phyloP scores from a whole-genome alignment of 2,329 filamentous ascomycete species.

The Pseudomassariella vexata region DNA sequence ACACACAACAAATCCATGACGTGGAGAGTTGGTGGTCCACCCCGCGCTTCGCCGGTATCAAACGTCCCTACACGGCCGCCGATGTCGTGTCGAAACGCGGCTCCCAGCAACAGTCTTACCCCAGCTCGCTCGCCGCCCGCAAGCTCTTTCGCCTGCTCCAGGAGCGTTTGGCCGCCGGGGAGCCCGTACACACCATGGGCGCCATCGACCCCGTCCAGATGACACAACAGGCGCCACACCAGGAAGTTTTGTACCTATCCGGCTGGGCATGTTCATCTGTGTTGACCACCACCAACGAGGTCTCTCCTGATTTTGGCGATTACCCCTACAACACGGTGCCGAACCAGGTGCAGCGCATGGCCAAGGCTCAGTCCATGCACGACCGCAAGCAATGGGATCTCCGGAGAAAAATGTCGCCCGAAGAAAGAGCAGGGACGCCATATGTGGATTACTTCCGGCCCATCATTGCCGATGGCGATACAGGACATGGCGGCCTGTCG shows the following conservation, averaged over 20 bases:
- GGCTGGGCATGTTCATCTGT: slow-evolving; percentile 97
- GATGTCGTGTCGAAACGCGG: slow-evolving; percentile 94
- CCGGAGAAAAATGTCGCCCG: slow-evolving; percentile 68
- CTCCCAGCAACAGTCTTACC: slow-evolving; percentile 78
- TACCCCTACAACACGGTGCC: slow-evolving; percentile 99
- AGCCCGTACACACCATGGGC: slow-evolving; percentile 95
- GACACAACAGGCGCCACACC: slow-evolving; percentile 95
- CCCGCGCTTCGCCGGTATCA: slow-evolving; percentile 81
- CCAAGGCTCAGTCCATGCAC: slow-evolving; percentile 95
- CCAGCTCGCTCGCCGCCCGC: slow-evolving; percentile 88
- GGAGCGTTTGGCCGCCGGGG: slow-evolving; percentile 68
- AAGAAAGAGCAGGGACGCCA: slow-evolving; percentile 68
- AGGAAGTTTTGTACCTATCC: slow-evolving; percentile 92
- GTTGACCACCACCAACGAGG: slow-evolving; percentile 90
- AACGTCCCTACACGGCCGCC: slow-evolving; percentile 80
- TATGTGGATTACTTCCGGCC: slow-evolving; percentile 91
- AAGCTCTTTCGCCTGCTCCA: slow-evolving; percentile 90
- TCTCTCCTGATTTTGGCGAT: slow-evolving; percentile 95
- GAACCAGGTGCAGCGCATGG: slow-evolving; percentile 92
- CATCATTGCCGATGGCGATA: slow-evolving; percentile 95
- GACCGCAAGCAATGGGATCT: slow-evolving; percentile 93
- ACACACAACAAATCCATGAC: slow-evolving; percentile 75
- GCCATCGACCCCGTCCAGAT: slow-evolving; percentile 99
- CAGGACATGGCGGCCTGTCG: slow-evolving; percentile 86
- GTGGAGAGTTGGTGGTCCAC: slow-evolving; percentile 89